Base-by-base conservation (phyloP, 106 monocot genomes). In the Allium sativum region DNA sequence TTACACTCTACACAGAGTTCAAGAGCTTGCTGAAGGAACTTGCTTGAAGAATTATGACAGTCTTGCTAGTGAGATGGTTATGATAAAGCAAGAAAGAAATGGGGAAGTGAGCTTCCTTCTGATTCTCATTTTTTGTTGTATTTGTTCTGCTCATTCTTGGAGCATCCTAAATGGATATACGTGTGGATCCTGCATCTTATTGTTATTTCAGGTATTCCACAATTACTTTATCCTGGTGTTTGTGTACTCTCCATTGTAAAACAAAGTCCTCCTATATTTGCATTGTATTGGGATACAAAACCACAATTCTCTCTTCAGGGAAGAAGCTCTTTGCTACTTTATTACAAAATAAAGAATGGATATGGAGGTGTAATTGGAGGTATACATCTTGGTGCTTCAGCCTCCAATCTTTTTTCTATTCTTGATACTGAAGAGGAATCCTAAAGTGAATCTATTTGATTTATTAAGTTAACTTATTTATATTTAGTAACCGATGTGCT, bases 121-220 rank as follows among this genome's bases (percentile, higher is more conserved):
- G 95, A 95, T 56, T 79, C 95, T 60, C 90, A 90, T 68, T 69
- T 95, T 53, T 48, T 95, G 20, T 59, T 87, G 20, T 87, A 90
- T 61, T 73, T 95, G 20, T 87, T 95, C 61, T 79, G 84, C 68
- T 76, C 95, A 75, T 95, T 95, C 77, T 75, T 95, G 40, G 95
- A 95, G 56, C 95, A 95, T 70, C 95, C 95, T 15, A 82, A 78
- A 73, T 95, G 95, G 95, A 90, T 87, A 90, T 95, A 52, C 90
- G 87, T 68, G 86, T 90, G n/a, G 87, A 95, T 15, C 90, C 86
- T 42, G 45, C 86, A 52, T 90, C 90, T 40, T 95, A 90, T 59
- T 45, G 42, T 95, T 42, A 82, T 95, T 42, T 84, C 87, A 45
- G 73, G 75, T 45, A 77, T 84, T 16, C 95, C 95, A 69, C 68